Evolutionary conservation across 805 yeast species (phyloP).

Genomic region (Grigorovia humatica): DNA sequence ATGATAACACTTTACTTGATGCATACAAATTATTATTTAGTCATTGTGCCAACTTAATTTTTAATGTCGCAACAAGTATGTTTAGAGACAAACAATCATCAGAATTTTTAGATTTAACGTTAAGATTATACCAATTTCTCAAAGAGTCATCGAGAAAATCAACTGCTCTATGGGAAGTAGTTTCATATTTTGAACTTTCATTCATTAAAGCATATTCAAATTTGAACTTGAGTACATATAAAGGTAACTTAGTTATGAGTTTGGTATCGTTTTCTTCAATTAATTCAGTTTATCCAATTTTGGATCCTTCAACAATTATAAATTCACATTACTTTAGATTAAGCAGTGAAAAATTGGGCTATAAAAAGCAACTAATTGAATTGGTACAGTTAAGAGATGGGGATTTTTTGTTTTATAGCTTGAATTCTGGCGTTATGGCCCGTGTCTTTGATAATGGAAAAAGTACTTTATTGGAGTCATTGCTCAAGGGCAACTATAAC

Average conservation of each 20-base stretch:
- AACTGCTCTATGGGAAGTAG: background rate
- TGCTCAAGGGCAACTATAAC: conserved; percentile 7
- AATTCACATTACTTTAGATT: conserved; percentile 17
- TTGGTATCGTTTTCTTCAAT: conserved; percentile 14
- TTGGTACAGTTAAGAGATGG: conserved; percentile 18
- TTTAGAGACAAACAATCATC: conserved; percentile 10
- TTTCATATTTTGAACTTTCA: conserved; percentile 1
- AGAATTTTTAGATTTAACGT: conserved; percentile 6
- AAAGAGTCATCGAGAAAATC: background rate
- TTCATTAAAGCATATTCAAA: conserved; percentile 6
- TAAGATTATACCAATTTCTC: conserved; percentile 7
- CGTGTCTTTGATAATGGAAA: background rate
- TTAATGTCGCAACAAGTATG: conserved; percentile 7
- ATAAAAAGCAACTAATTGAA: conserved; percentile 16
- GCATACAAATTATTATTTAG: conserved; percentile 4
- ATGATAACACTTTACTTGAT: background rate
- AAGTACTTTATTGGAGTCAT: conserved; percentile 6
- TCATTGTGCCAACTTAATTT: conserved; percentile 9
- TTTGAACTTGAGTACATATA: conserved; percentile 8
- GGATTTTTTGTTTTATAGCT: conserved; percentile 20
- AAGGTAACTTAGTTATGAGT: conserved; percentile 18
- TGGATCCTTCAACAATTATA: conserved; percentile 10
- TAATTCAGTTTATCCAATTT: conserved; percentile 7
- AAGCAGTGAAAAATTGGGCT: conserved; percentile 10
- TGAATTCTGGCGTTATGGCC: conserved; percentile 12